Conservation (phyloP, 257 asterid species). For the Rhazya stricta region DNA sequence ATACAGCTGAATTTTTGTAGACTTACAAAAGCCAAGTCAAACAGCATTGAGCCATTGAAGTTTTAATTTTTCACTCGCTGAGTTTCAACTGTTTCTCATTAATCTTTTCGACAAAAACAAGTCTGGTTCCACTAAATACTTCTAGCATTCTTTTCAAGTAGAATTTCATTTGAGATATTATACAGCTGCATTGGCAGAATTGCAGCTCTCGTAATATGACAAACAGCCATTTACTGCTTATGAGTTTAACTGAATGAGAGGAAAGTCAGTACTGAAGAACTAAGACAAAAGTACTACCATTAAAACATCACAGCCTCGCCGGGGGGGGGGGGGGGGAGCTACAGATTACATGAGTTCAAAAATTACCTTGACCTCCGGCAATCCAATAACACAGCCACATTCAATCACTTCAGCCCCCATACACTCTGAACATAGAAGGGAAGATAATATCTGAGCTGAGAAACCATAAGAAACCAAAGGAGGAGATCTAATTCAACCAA, state of each 20-base stretch:
- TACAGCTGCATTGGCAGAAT: neutral
- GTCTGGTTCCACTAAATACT: neutral
- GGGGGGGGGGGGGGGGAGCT: no score
- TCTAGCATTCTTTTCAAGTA: neutral
- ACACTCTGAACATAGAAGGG: conserved; percentile 33
- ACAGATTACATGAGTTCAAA: neutral
- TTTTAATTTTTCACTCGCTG: neutral
- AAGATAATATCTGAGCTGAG: neutral
- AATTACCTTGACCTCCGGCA: conserved; percentile 64
- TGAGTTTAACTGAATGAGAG: neutral
- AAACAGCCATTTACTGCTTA: neutral
- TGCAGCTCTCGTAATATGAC: neutral
- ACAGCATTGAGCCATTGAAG: neutral
- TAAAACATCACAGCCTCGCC: no score
- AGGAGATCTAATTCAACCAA: neutral
- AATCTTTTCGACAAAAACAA: neutral
- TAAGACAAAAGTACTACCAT: neutral
- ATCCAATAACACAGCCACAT: conserved; percentile 75
- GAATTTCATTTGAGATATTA: neutral
- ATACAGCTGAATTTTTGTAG: neutral
- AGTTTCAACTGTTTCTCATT: neutral
- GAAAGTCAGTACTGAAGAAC: no score
- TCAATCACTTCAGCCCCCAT: conserved; percentile 74
- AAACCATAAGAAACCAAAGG: conserved; percentile 1
- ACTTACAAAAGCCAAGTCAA: neutral